Percentiles rank a stretch among this genome's conserved stretches.
These are phyloP conservation scores for Xerocomellus amylosporus DNA, from an alignment of 768 basidiomycete species.

Conservation along the genomic window DNA sequence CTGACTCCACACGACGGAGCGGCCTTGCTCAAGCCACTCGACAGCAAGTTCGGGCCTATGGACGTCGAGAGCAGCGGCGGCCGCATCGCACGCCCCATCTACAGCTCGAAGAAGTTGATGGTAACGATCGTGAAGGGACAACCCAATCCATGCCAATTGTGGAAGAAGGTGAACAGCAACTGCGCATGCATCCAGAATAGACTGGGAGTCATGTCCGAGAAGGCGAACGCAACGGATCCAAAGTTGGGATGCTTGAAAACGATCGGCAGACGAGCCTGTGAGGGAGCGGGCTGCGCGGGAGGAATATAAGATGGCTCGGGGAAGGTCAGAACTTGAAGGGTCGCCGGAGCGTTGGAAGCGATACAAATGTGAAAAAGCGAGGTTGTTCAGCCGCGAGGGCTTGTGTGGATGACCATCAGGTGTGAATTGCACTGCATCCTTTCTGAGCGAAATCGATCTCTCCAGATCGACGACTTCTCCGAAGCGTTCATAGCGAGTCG, in stretches of 20 bases:
- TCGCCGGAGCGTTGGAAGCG: too few species aligned
- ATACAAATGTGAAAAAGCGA: too few species aligned
- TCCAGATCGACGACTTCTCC: background rate
- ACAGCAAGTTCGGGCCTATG: background rate
- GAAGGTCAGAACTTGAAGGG: too few species aligned
- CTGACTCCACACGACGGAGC: background rate
- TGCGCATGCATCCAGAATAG: background rate
- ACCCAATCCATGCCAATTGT: background rate
- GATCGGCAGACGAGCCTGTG: background rate
- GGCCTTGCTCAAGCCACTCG: background rate
- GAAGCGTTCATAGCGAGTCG: background rate
- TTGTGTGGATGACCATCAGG: background rate
- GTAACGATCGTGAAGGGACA: background rate
- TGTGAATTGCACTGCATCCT: background rate
- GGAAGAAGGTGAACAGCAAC: background rate
- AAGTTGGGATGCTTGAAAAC: background rate
- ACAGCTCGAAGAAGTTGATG: background rate
- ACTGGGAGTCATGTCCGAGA: background rate
- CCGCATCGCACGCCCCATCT: background rate
- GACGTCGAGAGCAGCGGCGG: background rate
- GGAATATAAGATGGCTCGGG: background rate
- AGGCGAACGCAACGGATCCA: background rate
- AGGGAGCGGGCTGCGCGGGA: background rate
- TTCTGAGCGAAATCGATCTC: background rate
- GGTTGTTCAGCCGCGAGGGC: background rate